Evolutionary conservation across 1,139 yeast genomes (phyloP).

Genomic region (Hansenula lynferdii): DNA sequence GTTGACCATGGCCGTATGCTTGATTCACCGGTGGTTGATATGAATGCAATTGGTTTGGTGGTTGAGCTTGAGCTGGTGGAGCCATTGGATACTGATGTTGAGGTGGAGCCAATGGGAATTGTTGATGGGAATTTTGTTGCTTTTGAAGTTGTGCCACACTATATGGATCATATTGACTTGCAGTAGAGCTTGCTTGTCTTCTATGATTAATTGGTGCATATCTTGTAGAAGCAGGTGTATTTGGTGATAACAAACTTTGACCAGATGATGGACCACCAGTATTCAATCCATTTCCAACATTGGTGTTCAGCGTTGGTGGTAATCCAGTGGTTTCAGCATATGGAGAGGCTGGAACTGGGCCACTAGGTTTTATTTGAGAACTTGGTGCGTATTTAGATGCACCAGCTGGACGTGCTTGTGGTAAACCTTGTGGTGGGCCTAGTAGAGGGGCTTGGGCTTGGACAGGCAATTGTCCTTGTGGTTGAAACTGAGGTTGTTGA

Average conservation of each 20-base stretch:
- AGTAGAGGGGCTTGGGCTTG: background rate
- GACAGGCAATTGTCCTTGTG: background rate
- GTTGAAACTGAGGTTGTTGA: too few species aligned
- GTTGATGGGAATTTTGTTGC: slow-evolving; percentile 7
- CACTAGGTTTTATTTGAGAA: background rate
- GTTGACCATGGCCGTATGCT: background rate
- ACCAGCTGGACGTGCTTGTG: background rate
- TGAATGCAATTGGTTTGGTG: slow-evolving; percentile 2
- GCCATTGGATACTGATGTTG: slow-evolving; percentile 4
- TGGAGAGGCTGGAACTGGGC: background rate
- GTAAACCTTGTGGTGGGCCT: background rate
- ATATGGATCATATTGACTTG: slow-evolving; percentile 20
- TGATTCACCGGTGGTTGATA: slow-evolving; percentile 2
- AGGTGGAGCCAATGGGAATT: too few species aligned
- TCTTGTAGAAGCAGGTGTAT: slow-evolving; percentile 26
- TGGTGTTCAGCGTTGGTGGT: background rate
- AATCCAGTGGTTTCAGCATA: background rate
- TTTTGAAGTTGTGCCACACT: slow-evolving; percentile 14
- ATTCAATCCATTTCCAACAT: background rate
- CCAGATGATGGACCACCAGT: background rate
- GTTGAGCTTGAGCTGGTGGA: background rate
- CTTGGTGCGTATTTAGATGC: background rate
- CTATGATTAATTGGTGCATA: slow-evolving; percentile 34
- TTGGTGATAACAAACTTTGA: slow-evolving; percentile 19
- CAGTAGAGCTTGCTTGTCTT: slow-evolving; percentile 26